Evolutionary conservation across 2,329 filamentous ascomycete genomes (phyloP), one percentile per base, ranked within the genome.

Genomic region (Colletotrichum melonis): DNA sequence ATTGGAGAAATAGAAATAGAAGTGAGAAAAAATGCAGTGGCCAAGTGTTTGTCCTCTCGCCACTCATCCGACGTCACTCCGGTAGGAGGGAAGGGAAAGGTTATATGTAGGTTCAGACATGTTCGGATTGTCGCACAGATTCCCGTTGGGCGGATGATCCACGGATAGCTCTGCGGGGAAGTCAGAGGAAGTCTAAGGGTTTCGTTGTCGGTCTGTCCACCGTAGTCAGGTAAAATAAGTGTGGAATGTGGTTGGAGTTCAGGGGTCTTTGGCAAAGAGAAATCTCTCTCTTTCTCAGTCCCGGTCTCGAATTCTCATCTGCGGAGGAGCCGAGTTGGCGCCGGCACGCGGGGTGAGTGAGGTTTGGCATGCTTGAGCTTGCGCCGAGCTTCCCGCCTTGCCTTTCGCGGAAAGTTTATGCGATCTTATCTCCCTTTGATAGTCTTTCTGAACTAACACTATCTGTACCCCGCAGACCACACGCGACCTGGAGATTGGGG

Each of bases 391-490:
- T 24, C 58, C 58, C 11, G 62, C 62, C 22, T 55, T 64, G 11
- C 62, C 62, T 38, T 55, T 38, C 30, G 46, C 22, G 49, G 62
- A 35, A 64, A 64, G 46, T 26, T 2, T 56, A 56, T 42, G 63
- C 49, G 49, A 56, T 56, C 63, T 42, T 55, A 42, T 64, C 30
- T 56, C 1, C 26, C 16, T 19, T 49, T 30, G 28, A 28, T 56
- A n/a, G 22, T 28, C 46, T 11, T 11, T 11, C 19, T 49, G 42
- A 8, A 49, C 42, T n/a, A 11, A 49, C 42, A 49, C 42, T 49
- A 22, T 49, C 42, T 49, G 42, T 64, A 64, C 49, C 63, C 63
- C 63, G 63, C 63, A 54, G 60, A 22, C 42, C 22, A 12, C 42
- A 46, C 3, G 4, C n/a, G 19, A 49, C 19, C 42, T n/a, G 19